A percentile compares a stretch with the other conserved stretches of the same genome.
These are phyloP conservation scores for Polyporus arcularius DNA, from an alignment of 768 basidiomycete genomes.

Conservation along the genomic window DNA sequence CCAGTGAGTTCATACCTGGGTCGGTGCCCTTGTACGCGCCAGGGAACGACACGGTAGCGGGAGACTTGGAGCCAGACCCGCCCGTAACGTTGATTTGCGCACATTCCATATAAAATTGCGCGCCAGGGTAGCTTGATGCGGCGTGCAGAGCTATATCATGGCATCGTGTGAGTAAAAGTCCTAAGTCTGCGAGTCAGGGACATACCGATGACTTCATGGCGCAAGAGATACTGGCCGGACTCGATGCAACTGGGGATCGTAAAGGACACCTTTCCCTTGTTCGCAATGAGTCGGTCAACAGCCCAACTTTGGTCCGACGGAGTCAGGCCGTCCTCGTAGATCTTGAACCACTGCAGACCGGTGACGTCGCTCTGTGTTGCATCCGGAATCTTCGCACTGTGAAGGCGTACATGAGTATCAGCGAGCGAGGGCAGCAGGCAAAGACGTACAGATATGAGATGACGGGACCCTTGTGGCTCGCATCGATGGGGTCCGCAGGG, in stretches of 20 bases:
- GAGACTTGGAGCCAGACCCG: slow-evolving; percentile 29
- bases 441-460: slow-evolving; percentile 2
- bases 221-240: slow-evolving; percentile 50
- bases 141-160: slow-evolving; percentile 42
- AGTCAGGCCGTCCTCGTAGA: slow-evolving; percentile 44
- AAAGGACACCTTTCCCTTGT: slow-evolving; percentile 53
- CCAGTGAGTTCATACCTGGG: too few species aligned
- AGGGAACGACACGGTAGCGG: slow-evolving; percentile 37
- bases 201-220: slow-evolving; percentile 52
- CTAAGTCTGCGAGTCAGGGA: background rate
- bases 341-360: slow-evolving; percentile 54
- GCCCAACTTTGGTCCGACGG: slow-evolving; percentile 41
- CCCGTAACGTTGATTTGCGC: slow-evolving; percentile 35
- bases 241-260: slow-evolving; percentile 47
- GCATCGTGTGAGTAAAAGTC: background rate
- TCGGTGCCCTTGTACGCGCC: slow-evolving; percentile 33
- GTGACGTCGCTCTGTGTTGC: slow-evolving; percentile 49
- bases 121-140: slow-evolving; percentile 51
- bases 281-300: slow-evolving; percentile 45
- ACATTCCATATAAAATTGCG: slow-evolving; percentile 29
- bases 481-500: slow-evolving; percentile 49
- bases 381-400: slow-evolving; percentile 45
- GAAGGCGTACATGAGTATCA: background rate
- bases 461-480: slow-evolving; percentile 50
- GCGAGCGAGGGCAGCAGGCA: background rate